Evolutionary conservation across 306 rosid genomes (phyloP).

Genomic region (Alnus rubra): DNA sequence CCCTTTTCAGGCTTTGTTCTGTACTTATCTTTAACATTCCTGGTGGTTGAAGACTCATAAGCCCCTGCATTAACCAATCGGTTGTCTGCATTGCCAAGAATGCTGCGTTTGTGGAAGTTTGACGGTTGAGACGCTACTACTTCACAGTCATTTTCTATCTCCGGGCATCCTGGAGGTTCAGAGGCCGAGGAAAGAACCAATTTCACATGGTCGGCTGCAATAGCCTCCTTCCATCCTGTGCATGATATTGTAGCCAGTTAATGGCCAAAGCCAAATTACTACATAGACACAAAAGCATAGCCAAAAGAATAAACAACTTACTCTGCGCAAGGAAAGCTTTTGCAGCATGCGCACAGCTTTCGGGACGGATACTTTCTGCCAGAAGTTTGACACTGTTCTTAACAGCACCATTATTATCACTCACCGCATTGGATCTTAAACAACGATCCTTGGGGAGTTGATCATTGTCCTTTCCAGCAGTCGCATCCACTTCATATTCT

Average conservation of each 20-base stretch:
- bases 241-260: slow-evolving; percentile 26
- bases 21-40: slow-evolving; percentile 43
- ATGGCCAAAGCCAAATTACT: slow-evolving; percentile 1
- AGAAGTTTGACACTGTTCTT: slow-evolving; percentile 18
- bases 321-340: slow-evolving; percentile 69
- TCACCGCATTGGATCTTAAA: slow-evolving; percentile 31
- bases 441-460: slow-evolving; percentile 33
- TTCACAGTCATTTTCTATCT: slow-evolving; percentile 34
- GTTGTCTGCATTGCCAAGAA: slow-evolving; percentile 40
- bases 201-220: slow-evolving; percentile 52
- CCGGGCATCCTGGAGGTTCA: slow-evolving; percentile 34
- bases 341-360: slow-evolving; percentile 39
- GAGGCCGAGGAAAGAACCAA: slow-evolving; percentile 45
- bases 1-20: slow-evolving; percentile 54
- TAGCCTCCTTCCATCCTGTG: slow-evolving; percentile 83
- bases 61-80: slow-evolving; percentile 27
- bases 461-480: slow-evolving; percentile 35
- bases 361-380: slow-evolving; percentile 26
- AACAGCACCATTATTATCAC: slow-evolving; percentile 30
- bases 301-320: slow-evolving; percentile 34
- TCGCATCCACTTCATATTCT: slow-evolving; percentile 39
- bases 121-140: slow-evolving; percentile 29
- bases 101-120: slow-evolving; percentile 34
- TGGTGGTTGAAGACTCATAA: slow-evolving; percentile 31
- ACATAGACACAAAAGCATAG: not conserved